Percentiles rank a stretch among this genome's conserved stretches.
Evolutionary conservation across 2,329 filamentous ascomycete species (phyloP).

Genomic region (Capronia coronata): DNA sequence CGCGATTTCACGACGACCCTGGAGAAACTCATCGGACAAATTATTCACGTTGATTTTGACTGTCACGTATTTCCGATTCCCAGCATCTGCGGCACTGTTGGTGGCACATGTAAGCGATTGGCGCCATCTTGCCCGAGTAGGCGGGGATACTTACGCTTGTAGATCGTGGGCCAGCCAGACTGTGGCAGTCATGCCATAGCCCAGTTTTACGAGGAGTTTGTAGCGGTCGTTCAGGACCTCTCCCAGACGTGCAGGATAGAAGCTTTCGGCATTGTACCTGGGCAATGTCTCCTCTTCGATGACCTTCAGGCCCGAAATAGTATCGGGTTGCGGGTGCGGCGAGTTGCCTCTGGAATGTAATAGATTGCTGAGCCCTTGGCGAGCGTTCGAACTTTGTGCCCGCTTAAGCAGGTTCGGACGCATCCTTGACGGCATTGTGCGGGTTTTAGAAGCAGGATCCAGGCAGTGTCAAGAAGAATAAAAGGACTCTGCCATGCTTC

Average conservation of each 20-base stretch:
- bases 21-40: constrained; percentile 26
- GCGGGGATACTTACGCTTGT: constrained; percentile 22
- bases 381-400: constrained; percentile 21
- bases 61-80: constrained; percentile 31
- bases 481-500: constrained; percentile 3
- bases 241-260: constrained; percentile 38
- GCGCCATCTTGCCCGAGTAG: neutral
- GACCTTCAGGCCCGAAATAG: constrained; percentile 24
- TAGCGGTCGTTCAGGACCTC: constrained; percentile 36
- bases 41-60: constrained; percentile 35
- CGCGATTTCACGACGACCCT: constrained; percentile 30
- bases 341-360: constrained; percentile 20
- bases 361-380: constrained; percentile 17
- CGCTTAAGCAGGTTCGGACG: constrained; percentile 21
- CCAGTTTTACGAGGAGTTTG: constrained; percentile 38
- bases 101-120: neutral
- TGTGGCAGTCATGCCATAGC: constrained; percentile 39
- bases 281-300: constrained; percentile 39
- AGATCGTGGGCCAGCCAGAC: constrained; percentile 41
- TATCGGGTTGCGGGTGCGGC: constrained; percentile 22
- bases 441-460: constrained; percentile 5
- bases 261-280: constrained; percentile 34
- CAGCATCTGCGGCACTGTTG: constrained; percentile 14
- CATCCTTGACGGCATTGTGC: constrained; percentile 7
- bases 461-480: too few species aligned